Evolutionary conservation across 345 rosid species (phyloP).

Genomic region (Eucalyptus coolabah): DNA sequence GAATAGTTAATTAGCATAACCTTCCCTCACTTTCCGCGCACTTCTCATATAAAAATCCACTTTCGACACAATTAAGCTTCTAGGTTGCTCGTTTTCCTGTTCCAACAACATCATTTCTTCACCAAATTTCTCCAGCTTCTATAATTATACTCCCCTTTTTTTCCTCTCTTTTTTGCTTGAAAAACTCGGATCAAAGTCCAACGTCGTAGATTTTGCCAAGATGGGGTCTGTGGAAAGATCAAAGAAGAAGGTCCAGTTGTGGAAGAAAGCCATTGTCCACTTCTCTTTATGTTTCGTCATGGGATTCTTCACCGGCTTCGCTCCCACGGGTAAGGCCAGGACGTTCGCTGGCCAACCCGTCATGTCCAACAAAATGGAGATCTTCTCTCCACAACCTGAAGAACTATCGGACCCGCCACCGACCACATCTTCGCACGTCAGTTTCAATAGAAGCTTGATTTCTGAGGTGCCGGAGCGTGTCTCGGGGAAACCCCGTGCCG

Average conservation of each 20-base stretch:
- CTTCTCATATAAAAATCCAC: background rate
- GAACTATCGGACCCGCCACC: background rate
- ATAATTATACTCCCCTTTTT: background rate
- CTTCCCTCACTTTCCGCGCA: background rate
- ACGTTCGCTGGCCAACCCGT: background rate
- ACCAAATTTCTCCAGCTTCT: background rate
- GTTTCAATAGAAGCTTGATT: background rate
- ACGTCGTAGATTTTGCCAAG: background rate
- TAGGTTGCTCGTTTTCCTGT: background rate
- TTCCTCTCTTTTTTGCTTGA: background rate
- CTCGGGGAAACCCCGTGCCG: background rate
- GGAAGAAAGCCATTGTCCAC: conserved; percentile 84
- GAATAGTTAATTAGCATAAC: background rate
- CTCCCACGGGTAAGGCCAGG: conserved; percentile 60
- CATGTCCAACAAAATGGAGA: background rate
- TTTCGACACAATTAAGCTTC: background rate
- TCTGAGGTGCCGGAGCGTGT: background rate
- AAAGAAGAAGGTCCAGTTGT: conserved; percentile 69
- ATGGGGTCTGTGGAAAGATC: conserved; percentile 51
- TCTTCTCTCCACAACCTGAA: background rate
- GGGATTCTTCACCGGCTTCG: conserved; percentile 94
- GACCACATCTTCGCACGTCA: background rate
- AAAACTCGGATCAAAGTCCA: background rate
- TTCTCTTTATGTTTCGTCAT: conserved; percentile 77
- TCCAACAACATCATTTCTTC: background rate